Evolutionary conservation across 2,329 filamentous ascomycete species (phyloP), one percentile per base, ranked within the genome.

Genomic region (Aspergillus melleus): DNA sequence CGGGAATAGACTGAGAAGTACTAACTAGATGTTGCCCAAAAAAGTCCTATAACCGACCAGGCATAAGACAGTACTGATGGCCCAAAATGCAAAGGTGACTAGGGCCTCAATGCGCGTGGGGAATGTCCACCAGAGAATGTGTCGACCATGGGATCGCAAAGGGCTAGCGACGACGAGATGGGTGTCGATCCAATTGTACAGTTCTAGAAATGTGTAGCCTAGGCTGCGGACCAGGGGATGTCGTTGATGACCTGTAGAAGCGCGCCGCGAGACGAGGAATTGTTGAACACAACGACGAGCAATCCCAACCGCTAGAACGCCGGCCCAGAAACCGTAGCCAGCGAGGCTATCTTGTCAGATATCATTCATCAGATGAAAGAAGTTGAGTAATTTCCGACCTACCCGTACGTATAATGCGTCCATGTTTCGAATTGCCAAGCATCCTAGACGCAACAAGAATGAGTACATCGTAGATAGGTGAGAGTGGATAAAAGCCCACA

Each of bases 61-160:
- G 44, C 76, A 81, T 2, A 83, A 63, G 3, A 78, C 54, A 3
- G 77, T 67, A 53, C 79, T 83, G 10, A 84, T 58, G 2, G 75
- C 11, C 66, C 81, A 79, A 62, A 81, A 84, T 0, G 75, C 63
- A 1, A 73, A 36, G 3, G 84, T 74, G 2, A 80, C 71, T 1
- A 83, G 61, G 5, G 76, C 76, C 57, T 84, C 81, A 0, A 80
- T 71, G 11, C 82, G 77, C 1, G 79, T 80, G 2, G 82, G 80
- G 39, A 84, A 77, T 1, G 79, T 81, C 61, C 76, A 79, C 63
- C 76, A 79, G 6, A 77, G 73, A 1, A 80, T 62, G 0, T 74
- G 70, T 30, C 77, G 76, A 24, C 78, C 77, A 46, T 76, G 76
- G 14, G 75, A 70, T 24, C 76, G 74, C 42, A 82, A 75, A 0